phyloP scores from a whole-genome alignment of 352 stramenopile species.

The Saprolegnia parasitica region DNA sequence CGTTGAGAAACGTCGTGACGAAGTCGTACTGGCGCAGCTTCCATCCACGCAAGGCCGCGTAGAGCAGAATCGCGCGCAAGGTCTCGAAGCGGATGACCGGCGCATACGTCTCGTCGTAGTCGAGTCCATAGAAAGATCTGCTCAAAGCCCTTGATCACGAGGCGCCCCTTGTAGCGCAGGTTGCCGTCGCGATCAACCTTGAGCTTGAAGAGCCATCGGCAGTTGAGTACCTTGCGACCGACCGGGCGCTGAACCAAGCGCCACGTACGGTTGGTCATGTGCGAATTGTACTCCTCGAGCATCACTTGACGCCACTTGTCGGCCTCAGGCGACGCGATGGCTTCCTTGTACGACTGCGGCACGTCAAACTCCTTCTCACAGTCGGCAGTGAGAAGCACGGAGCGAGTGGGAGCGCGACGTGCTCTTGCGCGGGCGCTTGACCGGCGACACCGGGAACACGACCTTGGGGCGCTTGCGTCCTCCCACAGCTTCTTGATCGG shows the following conservation, averaged over 20 bases:
- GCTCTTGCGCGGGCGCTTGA: background rate
- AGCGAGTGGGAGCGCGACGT: background rate
- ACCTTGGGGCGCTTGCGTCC: no score
- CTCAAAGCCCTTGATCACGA: constrained; percentile 32
- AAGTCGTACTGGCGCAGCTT: constrained; percentile 34
- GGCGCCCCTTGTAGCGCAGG: no score
- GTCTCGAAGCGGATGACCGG: constrained; percentile 31
- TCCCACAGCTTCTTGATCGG: background rate
- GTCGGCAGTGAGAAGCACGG: background rate
- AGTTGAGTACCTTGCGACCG: background rate
- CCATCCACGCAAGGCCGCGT: constrained; percentile 26
- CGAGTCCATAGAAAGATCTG: constrained; percentile 32
- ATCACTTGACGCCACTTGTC: background rate
- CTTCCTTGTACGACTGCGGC: background rate
- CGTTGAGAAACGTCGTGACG: constrained; percentile 28
- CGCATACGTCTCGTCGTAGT: constrained; percentile 34
- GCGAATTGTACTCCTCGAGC: background rate
- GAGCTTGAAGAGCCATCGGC: background rate
- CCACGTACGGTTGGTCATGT: background rate
- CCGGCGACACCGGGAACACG: no score
- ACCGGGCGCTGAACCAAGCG: background rate
- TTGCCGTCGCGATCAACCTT: background rate
- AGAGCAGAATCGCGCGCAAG: constrained; percentile 29
- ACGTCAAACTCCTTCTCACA: background rate
- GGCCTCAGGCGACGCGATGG: background rate